Evolutionary conservation across 257 asterid species (phyloP).

Genomic region (Jasminum sambac): DNA sequence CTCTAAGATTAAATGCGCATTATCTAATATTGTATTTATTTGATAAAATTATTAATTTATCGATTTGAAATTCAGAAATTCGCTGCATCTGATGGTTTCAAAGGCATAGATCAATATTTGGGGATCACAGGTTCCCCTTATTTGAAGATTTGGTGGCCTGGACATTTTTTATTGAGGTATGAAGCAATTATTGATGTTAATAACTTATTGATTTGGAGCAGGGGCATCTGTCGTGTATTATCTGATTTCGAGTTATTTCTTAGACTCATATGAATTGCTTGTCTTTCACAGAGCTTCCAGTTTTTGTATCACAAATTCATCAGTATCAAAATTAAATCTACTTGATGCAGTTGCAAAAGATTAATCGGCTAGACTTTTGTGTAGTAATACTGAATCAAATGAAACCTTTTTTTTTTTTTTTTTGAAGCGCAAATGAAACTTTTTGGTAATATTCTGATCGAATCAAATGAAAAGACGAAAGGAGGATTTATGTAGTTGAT

Average conservation of each 20-base stretch:
- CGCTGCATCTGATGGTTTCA: slow-evolving; percentile 14
- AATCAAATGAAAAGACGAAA: background rate
- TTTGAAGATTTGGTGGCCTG: slow-evolving; percentile 21
- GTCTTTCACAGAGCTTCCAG: background rate
- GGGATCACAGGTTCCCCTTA: slow-evolving; percentile 13
- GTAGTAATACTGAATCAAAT: too few relatives aligned
- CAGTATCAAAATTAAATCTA: background rate
- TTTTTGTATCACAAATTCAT: background rate
- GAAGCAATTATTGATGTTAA: background rate
- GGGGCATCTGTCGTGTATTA: background rate
- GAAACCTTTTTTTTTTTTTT: too few relatives aligned
- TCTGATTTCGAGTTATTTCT: slow-evolving; percentile 11
- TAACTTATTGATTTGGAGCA: background rate
- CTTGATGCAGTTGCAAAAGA: background rate
- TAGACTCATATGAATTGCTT: background rate
- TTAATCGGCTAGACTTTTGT: background rate
- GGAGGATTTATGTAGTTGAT: background rate
- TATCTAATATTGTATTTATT: background rate
- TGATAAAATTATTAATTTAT: background rate
- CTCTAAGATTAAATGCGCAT: background rate
- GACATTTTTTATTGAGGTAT: slow-evolving; percentile 11
- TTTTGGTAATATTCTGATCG: too few relatives aligned
- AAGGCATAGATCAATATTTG: slow-evolving; percentile 13
- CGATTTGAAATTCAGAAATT: slow-evolving; percentile 7
- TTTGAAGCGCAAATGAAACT: too few relatives aligned